phyloP scores from a whole-genome alignment of 2,329 filamentous ascomycete species.

The Aspergillus neoniger region DNA sequence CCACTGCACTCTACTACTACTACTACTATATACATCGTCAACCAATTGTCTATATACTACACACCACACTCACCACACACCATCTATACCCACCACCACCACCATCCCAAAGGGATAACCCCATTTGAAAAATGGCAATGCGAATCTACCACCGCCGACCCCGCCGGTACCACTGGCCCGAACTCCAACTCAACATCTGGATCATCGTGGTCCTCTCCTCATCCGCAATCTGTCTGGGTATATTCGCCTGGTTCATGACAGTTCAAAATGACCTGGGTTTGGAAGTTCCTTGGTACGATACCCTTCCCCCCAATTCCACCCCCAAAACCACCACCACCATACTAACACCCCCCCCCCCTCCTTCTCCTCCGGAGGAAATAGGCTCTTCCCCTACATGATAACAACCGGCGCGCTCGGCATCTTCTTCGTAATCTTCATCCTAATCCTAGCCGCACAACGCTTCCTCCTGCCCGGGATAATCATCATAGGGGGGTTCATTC shows the following conservation, averaged over 20 bases:
- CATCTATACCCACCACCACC: neutral
- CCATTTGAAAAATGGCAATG: constrained; percentile 39
- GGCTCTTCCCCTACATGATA: constrained; percentile 67
- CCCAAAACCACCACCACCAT: neutral
- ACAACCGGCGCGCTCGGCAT: constrained; percentile 59
- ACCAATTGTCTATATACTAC: too few species aligned
- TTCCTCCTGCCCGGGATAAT: constrained; percentile 61
- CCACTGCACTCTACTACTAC: too few species aligned
- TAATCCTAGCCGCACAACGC: constrained; percentile 58
- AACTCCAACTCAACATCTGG: constrained; percentile 66
- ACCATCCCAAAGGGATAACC: too few species aligned
- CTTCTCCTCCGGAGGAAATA: constrained; percentile 32
- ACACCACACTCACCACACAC: neutral
- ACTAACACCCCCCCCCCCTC: constrained; percentile 1
- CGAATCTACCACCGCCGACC: constrained; percentile 34
- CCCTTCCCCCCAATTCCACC: neutral
- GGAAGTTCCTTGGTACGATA: constrained; percentile 60
- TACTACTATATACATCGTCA: neutral
- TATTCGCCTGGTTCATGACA: constrained; percentile 62
- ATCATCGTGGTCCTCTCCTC: constrained; percentile 62
- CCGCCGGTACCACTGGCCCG: constrained; percentile 63
- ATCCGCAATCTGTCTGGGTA: constrained; percentile 59
- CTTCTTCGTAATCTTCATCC: constrained; percentile 60
- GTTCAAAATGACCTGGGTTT: constrained; percentile 58
- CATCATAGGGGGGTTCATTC: constrained; percentile 61